Conservation (phyloP, 208 protist genomes). For the Crithidia brevicula region DNA sequence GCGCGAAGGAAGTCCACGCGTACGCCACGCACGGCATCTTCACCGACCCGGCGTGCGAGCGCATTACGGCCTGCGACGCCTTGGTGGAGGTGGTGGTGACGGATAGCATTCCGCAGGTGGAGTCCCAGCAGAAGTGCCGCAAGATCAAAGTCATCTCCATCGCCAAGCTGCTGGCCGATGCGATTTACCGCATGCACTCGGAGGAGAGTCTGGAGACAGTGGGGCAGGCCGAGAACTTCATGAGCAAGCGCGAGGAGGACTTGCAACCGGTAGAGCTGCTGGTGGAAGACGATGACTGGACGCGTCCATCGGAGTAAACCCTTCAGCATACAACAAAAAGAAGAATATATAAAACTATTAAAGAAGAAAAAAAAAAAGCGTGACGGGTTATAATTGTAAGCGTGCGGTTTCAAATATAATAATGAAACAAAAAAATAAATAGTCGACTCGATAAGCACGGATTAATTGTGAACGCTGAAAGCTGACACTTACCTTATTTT, state of each 20-base stretch:
- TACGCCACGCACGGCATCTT: slow-evolving; percentile 96
- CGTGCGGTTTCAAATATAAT: no score
- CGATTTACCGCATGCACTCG: slow-evolving; percentile 87
- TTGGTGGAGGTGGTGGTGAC: slow-evolving; percentile 94
- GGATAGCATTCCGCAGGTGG: slow-evolving; percentile 92
- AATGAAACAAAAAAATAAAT: no score
- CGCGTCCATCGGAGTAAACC: slow-evolving; percentile 26
- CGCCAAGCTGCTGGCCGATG: slow-evolving; percentile 86
- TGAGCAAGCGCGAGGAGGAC: slow-evolving; percentile 60
- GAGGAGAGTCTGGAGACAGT: slow-evolving; percentile 83
- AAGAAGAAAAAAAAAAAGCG: slow-evolving; percentile 14
- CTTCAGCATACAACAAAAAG: not conserved
- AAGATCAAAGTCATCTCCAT: slow-evolving; percentile 91
- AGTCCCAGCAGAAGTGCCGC: slow-evolving; percentile 59
- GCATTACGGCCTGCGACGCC: slow-evolving; percentile 85
- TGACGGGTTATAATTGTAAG: no score
- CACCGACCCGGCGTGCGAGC: slow-evolving; percentile 91
- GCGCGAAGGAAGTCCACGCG: slow-evolving; percentile 94
- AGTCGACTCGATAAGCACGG: no score
- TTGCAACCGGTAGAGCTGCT: slow-evolving; percentile 81
- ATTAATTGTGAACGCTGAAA: no score
- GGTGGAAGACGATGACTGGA: slow-evolving; percentile 85
- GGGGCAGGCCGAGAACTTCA: slow-evolving; percentile 34
- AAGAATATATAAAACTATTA: not conserved
- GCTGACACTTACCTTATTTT: not conserved